Conservation (phyloP, 495 filamentous ascomycete species). For the Elaphomyces granulatus region DNA sequence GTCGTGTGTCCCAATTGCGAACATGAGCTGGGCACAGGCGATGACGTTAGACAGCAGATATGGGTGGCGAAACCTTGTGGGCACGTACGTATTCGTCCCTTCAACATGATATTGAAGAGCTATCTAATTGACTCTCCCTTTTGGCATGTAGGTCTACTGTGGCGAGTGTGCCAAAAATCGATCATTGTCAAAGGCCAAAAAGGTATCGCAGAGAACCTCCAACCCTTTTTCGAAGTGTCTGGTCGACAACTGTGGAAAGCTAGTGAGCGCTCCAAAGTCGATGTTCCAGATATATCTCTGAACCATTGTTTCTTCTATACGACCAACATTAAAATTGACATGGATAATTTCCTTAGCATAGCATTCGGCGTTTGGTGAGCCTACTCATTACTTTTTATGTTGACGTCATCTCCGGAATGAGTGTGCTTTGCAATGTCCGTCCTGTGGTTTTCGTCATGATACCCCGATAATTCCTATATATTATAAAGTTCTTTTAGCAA, state of each 20-base stretch:
- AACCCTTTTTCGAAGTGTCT: constrained; percentile 38
- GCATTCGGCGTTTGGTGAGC: constrained; percentile 8
- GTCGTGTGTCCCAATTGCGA: constrained; percentile 61
- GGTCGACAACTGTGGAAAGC: constrained; percentile 33
- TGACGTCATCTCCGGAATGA: no score
- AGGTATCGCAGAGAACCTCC: constrained; percentile 9
- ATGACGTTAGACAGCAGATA: constrained; percentile 47
- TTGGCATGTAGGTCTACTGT: constrained; percentile 52
- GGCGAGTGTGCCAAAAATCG: constrained; percentile 48
- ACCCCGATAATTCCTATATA: no score
- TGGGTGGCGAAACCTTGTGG: constrained; percentile 64
- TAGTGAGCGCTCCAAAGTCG: constrained; percentile 19
- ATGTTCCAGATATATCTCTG: constrained; percentile 38
- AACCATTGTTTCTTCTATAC: constrained; percentile 6
- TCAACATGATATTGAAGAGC: not conserved
- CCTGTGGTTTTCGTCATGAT: no score
- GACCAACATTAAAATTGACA: no score
- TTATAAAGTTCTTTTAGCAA: no score
- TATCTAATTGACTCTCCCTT: not conserved
- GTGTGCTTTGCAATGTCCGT: no score
- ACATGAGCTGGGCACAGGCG: constrained; percentile 48
- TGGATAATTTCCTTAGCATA: constrained; percentile 3
- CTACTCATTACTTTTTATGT: constrained; percentile 1
- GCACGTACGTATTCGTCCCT: constrained; percentile 46
- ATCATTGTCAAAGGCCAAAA: constrained; percentile 24